Evolutionary conservation across 805 yeast genomes (phyloP), one percentile per base, ranked within the genome.

Genomic region (Yarrowia hollandica): DNA sequence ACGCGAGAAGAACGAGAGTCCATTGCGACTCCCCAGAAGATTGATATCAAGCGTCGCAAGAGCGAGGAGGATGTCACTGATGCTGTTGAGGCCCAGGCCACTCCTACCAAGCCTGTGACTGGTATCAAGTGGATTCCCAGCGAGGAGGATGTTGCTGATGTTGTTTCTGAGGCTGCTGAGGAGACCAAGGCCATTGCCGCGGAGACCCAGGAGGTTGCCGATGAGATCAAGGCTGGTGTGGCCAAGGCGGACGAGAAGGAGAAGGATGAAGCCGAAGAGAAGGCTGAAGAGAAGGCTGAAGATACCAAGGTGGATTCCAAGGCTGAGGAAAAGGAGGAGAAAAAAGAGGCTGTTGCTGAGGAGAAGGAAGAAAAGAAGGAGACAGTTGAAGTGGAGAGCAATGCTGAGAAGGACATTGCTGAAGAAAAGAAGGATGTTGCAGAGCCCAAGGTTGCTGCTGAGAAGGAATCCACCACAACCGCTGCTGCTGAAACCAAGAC

Each of bases 341-440:
- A 28, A 56, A 50, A 25, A 16, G 57, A 26, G 16, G 57, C 21
- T 12, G 63, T 25, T 19, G 48, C 48, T 56, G 63, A 55, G 22
- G 54, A 48, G 35, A 61, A 63, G 35, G 52, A 57, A 54, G 37
- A 33, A 42, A 60, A 60, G 60, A 60, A 50, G 35, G 48, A 42
- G 33, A 21, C 19, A n/a, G 37, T 31, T 10, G 26, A 5, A 11
- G 26, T 18, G 10, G 38, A 31, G 19, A 11, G 23, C 9, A 23
- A 58, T 23, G 15, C 15, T 31, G 41, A 21, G 35, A 19, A 37
- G 15, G 25, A 26, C 19, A 11, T 26, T 14, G 42, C 54, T 26
- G 54, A 39, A 7, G 46, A 33, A 10, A 64, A 22, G 50, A 68
- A 62, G 66, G 69, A 60, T 62, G 72, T 62, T 66, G 28, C 30